A percentile compares a stretch with the other conserved stretches of the same genome.
These are phyloP conservation scores for Penstemon newberryi DNA, from an alignment of 257 asterid species.

Conservation along the genomic window DNA sequence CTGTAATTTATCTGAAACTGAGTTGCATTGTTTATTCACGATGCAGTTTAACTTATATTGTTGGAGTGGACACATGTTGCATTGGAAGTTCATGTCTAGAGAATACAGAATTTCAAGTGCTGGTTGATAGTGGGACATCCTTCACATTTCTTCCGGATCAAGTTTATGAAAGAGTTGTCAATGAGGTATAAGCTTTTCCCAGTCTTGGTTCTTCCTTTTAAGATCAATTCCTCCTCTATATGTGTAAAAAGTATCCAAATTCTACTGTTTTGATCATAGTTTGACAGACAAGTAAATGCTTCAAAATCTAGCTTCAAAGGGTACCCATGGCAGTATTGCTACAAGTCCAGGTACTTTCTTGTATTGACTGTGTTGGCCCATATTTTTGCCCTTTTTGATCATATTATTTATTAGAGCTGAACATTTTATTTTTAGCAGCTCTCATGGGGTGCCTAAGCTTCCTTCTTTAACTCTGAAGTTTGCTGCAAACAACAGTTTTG, in stretches of 20 bases:
- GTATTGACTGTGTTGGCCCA: conserved; percentile 17
- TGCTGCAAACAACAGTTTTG: conserved; percentile 58
- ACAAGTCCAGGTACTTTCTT: conserved; percentile 64
- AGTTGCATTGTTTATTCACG: conserved; percentile 25
- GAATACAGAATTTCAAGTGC: conserved; percentile 50
- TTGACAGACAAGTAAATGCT: conserved; percentile 65
- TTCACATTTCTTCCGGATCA: conserved; percentile 70
- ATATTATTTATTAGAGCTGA: conserved; percentile 24
- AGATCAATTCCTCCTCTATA: conserved; percentile 17
- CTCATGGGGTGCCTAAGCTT: conserved; percentile 49
- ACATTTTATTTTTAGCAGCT: conserved; percentile 47
- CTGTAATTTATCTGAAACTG: conserved; percentile 18
- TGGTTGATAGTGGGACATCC: conserved; percentile 84
- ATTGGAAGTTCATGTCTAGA: conserved; percentile 60
- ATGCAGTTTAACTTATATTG: conserved; percentile 59
- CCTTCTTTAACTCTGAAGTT: conserved; percentile 76
- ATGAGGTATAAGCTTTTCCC: conserved; percentile 47
- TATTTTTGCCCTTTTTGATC: conserved; percentile 11
- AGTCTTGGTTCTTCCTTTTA: conserved; percentile 3
- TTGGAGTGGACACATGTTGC: conserved; percentile 73
- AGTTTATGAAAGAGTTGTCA: conserved; percentile 56
- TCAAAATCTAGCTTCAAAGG: conserved; percentile 67
- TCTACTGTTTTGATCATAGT: conserved; percentile 39
- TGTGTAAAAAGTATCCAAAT: not conserved
- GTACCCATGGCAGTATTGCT: conserved; percentile 84